Evolutionary conservation across 352 stramenopile genomes (phyloP), one percentile per base, ranked within the genome.

Genomic region (Bremia lactucae): DNA sequence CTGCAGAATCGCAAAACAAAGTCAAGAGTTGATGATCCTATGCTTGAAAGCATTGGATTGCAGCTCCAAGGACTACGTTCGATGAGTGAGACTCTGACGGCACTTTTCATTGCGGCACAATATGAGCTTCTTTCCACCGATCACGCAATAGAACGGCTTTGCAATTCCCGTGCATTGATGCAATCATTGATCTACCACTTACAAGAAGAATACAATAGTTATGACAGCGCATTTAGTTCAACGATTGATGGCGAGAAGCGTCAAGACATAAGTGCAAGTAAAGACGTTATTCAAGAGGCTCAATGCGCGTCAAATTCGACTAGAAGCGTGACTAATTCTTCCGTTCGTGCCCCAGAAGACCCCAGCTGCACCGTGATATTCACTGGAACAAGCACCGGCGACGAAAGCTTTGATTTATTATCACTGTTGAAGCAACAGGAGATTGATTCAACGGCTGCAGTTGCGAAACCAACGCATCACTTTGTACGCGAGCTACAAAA

Each of bases 351-450:
- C 9, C n/a, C 23, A 9, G 35, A 50, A 49, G 42, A 67, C n/a
- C 31, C 43, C 23, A 40, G 59, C 13, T 71, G 46, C 36, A 69
- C 73, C 36, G 36, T 80, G 36, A 60, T 87, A 11, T 87, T 84
- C 42, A 84, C 68, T 14, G 74, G 68, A n/a, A 87, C 74, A 15
- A 87, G 74, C 42, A 87, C 65, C 2, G 74, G 71, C 31, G 69
- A 87, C 31, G 61, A 62, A 16, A 70, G 60, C 16, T 83, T 87
- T 29, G 74, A 87, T 39, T 54, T 87, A 16, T 40, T 66, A 31
- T 54, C 49, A 20, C 34, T 81, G n/a, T 44, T 50, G 16, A 62
- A 69, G 16, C 69, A 65, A 15, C 47, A 71, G 15, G 49, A 64
- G 28, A 15, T 31, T 6, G 18, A 56, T 3, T 33, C 38, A 24